A percentile compares a stretch with the other conserved stretches of the same genome.
Evolutionary conservation across 192 early-diverging fungal genomes (phyloP).

Genomic region (Backusella sp.): DNA sequence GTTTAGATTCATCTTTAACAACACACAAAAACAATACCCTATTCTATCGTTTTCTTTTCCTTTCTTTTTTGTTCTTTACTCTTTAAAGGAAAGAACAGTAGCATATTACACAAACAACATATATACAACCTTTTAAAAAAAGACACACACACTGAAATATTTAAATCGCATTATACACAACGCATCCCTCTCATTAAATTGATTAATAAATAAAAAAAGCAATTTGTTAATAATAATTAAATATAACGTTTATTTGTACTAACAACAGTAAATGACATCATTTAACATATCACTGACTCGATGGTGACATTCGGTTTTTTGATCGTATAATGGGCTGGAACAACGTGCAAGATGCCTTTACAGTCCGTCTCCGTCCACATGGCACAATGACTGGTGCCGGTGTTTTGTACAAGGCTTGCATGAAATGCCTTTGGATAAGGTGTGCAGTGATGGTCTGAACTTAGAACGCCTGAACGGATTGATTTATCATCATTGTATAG

Average conservation of each 20-base stretch:
- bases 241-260: background rate
- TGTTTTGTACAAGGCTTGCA: constrained; percentile 11
- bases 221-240: background rate
- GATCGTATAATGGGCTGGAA: constrained; percentile 26
- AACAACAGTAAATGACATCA: background rate
- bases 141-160: background rate
- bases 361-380: constrained; percentile 23
- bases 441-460: constrained; percentile 18
- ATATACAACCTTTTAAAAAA: no score
- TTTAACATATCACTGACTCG: constrained; percentile 23
- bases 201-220: background rate
- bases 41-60: background rate
- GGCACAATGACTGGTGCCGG: constrained; percentile 10
- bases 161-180: background rate
- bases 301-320: constrained; percentile 9
- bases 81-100: background rate
- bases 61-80: background rate
- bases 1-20: background rate
- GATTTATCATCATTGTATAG: background rate
- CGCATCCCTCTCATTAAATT: background rate
- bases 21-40: background rate
- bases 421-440: constrained; percentile 11
- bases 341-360: constrained; percentile 15
- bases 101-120: background rate
- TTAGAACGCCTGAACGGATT: constrained; percentile 11